Evolutionary conservation across 495 filamentous ascomycete species (phyloP).

Genomic region (Tuber microsphaerosporum): DNA sequence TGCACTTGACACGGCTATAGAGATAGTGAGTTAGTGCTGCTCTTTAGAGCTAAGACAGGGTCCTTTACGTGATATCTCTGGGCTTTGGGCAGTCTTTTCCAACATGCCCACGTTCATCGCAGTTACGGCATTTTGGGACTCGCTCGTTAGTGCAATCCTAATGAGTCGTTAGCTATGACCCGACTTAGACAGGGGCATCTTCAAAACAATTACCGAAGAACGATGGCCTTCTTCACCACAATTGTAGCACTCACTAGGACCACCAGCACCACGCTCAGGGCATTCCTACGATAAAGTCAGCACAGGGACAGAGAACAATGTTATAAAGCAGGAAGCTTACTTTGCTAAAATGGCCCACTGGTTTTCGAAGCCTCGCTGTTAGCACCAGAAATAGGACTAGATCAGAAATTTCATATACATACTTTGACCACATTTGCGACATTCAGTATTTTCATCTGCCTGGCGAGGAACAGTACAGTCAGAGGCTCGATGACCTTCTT

Average conservation of each 20-base stretch:
- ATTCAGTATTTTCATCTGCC: conserved; percentile 63
- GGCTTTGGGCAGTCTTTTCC: conserved; percentile 69
- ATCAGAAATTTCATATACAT: conserved; percentile 28
- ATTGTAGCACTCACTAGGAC: conserved; percentile 55
- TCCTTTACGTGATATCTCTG: conserved; percentile 54
- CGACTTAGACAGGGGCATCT: not conserved
- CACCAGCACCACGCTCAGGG: conserved; percentile 51
- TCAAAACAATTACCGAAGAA: conserved; percentile 18
- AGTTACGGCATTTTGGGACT: conserved; percentile 60
- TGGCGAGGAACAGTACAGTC: conserved; percentile 68
- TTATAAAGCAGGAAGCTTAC: not conserved
- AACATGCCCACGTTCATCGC: conserved; percentile 63
- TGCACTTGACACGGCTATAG: conserved; percentile 62
- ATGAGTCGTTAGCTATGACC: not conserved
- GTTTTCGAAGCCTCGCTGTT: conserved; percentile 5
- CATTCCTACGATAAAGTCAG: conserved; percentile 51
- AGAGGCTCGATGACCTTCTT: conserved; percentile 53
- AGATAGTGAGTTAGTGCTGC: conserved; percentile 33
- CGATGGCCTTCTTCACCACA: conserved; percentile 50
- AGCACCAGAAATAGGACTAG: not conserved
- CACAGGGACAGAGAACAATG: not conserved
- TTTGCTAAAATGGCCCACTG: conserved; percentile 74
- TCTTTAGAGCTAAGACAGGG: not conserved
- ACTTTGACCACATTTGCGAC: conserved; percentile 69
- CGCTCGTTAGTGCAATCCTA: conserved; percentile 47